A percentile compares a stretch with the other conserved stretches of the same genome.
Evolutionary conservation across 2,329 filamentous ascomycete genomes (phyloP).

Genomic region (Aureobasidium lini): DNA sequence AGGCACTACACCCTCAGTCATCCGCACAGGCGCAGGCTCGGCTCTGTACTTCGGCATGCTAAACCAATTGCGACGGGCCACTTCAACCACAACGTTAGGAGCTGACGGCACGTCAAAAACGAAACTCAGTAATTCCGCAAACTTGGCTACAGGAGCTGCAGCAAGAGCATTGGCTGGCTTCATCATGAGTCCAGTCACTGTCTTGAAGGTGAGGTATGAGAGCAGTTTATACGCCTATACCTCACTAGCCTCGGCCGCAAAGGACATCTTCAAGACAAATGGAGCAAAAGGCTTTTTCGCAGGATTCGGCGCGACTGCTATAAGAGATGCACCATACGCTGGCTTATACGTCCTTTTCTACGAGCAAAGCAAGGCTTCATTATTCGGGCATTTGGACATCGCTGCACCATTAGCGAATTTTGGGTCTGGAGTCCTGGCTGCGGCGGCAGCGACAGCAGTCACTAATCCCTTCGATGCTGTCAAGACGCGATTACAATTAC

Average conservation of each 20-base stretch:
- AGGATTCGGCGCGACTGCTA: conserved; percentile 86
- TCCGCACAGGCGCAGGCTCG: conserved; percentile 86
- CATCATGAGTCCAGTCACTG: conserved; percentile 88
- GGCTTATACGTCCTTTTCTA: conserved; percentile 93
- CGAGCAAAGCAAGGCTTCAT: conserved; percentile 66
- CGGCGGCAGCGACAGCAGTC: conserved; percentile 72
- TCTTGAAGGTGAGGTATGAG: conserved; percentile 95
- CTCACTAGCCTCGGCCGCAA: conserved; percentile 63
- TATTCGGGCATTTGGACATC: conserved; percentile 48
- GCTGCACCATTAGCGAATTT: conserved; percentile 53
- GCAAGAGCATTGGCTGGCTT: conserved; percentile 84
- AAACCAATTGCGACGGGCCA: conserved; percentile 48
- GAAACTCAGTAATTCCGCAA: conserved; percentile 74
- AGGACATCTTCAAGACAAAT: conserved; percentile 65
- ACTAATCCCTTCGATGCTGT: conserved; percentile 97
- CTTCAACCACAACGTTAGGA: conserved; percentile 17
- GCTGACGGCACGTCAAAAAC: not conserved
- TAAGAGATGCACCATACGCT: conserved; percentile 93
- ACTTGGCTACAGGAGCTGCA: conserved; percentile 74
- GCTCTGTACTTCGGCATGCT: conserved; percentile 90
- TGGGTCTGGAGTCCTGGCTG: conserved; percentile 70
- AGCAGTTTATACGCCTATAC: conserved; percentile 77
- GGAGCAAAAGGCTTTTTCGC: conserved; percentile 82
- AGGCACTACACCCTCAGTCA: conserved; percentile 83
- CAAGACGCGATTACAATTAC: conserved; percentile 89